A percentile compares a stretch with the other conserved stretches of the same genome.
Evolutionary conservation across 805 yeast species (phyloP).

Genomic region (Yamadazyma insecticola): DNA sequence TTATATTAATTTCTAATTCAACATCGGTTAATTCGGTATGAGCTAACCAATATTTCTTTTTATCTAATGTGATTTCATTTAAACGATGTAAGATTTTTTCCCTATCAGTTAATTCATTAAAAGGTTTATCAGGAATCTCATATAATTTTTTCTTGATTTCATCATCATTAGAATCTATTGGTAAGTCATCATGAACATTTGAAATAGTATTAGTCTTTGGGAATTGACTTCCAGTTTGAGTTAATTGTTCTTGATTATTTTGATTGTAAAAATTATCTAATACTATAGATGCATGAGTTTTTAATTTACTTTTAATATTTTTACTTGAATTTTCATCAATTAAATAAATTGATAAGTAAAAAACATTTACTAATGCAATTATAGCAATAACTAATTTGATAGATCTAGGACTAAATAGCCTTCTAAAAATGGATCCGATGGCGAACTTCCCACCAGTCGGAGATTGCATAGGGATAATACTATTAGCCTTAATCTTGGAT

Average conservation of each 20-base stretch:
- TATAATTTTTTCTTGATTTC: constrained; percentile 7
- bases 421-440: constrained; percentile 7
- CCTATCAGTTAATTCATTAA: constrained; percentile 11
- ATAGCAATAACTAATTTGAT: constrained; percentile 15
- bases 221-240: not conserved
- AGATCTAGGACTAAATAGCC: constrained; percentile 10
- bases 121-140: constrained; percentile 14
- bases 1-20: constrained; percentile 12
- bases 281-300: constrained; percentile 11
- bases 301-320: constrained; percentile 7
- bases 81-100: constrained; percentile 15
- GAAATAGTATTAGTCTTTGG: constrained; percentile 1
- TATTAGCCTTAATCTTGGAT: too few relatives aligned
- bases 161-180: constrained; percentile 3
- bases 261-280: constrained; percentile 9
- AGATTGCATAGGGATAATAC: constrained; percentile 4
- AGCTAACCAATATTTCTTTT: constrained; percentile 22
- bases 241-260: not conserved
- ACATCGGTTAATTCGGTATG: constrained; percentile 20
- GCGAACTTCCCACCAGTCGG: too few relatives aligned
- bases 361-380: constrained; percentile 13
- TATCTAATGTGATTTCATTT: constrained; percentile 17
- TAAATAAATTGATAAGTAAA: constrained; percentile 14
- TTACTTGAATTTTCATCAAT: constrained; percentile 11
- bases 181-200: constrained; percentile 6